A percentile compares a stretch with the other conserved stretches of the same genome.
Conservation (phyloP, 2,329 filamentous ascomycete species). For the Leptodontidium sp. region DNA sequence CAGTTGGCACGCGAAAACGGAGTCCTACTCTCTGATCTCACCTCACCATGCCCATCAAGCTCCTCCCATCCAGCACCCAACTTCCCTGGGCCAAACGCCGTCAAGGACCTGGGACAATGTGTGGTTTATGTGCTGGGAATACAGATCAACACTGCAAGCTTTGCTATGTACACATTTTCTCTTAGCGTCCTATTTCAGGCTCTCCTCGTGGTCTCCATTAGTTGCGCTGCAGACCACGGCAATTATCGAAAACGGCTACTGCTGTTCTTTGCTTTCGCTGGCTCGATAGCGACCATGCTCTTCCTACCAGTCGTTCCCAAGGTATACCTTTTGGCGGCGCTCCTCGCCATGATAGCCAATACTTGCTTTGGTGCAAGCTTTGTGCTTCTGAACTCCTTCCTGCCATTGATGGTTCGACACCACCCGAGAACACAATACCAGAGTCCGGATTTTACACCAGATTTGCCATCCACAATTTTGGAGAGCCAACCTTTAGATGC, state of each 20-base stretch:
- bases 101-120: slow-evolving; percentile 70
- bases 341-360: slow-evolving; percentile 90
- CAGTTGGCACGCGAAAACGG: slow-evolving; percentile 93
- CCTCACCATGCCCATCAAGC: slow-evolving; percentile 70
- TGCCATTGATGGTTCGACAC: slow-evolving; percentile 88
- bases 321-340: slow-evolving; percentile 80
- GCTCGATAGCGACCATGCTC: slow-evolving; percentile 84
- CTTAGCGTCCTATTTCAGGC: slow-evolving; percentile 90
- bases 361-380: slow-evolving; percentile 95
- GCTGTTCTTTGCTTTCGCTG: slow-evolving; percentile 82
- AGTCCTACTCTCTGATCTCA: slow-evolving; percentile 80
- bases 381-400: slow-evolving; percentile 92
- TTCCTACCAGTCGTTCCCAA: slow-evolving; percentile 81
- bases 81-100: slow-evolving; percentile 35
- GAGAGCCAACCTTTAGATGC: slow-evolving; percentile 34
- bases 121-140: slow-evolving; percentile 82
- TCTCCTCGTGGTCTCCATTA: slow-evolving; percentile 93
- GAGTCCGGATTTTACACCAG: slow-evolving; percentile 39
- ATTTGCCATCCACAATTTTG: slow-evolving; percentile 36
- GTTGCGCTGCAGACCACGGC: slow-evolving; percentile 93
- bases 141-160: slow-evolving; percentile 94
- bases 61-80: slow-evolving; percentile 36
- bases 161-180: slow-evolving; percentile 98
- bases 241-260: slow-evolving; percentile 89
- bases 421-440: slow-evolving; percentile 60